Evolutionary conservation across 495 filamentous ascomycete species (phyloP), one percentile per base, ranked within the genome.

Genomic region (Hypoxylon fuscum): DNA sequence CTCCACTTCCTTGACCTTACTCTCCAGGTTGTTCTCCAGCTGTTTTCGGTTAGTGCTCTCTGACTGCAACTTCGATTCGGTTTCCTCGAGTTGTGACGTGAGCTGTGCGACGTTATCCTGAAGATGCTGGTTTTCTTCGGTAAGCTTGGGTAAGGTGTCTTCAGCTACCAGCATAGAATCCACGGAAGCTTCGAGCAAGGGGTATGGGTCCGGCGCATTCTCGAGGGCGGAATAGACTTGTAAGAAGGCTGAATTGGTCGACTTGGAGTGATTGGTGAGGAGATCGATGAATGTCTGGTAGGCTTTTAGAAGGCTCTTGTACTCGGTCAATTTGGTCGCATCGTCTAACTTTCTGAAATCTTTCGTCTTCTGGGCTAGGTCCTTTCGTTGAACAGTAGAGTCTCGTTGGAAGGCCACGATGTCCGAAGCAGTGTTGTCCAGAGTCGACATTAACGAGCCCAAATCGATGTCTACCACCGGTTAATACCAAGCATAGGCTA

Each of bases 241-340:
- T 29, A 97, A 78, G 70, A 98, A 98, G 9, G 95, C 88, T 17
- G 92, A 91, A 52, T 93, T 93, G 15, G 93, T 91, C 3, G 90
- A 84, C 71, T 98, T 98, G 45, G 92, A 91, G 63, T 97, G 92
- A 71, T 91, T 97, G 17, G 94, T 96, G 49, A 98, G 79, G 43
- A 96, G 87, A 67, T 99, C 96, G 73, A 99, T 97, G 70, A 97
- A 99, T 21, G 88, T 88, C 74, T 99, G 95, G 77, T 99, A 99
- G 12, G 94, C 93, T 93, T 96, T 98, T 20, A 99, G 76, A 35
- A 99, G 78, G 27, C 86, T 83, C 77, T 98, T 98, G 76, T 92
- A 87, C 69, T 99, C 96, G 1, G 77, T 77, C 15, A 97, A 80
- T 74, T 97, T 98, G 32, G 84, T 86, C 9, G 90, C 82, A 79